Base-by-base conservation (phyloP, 768 basidiomycete species). In the Suillus brevipes region DNA sequence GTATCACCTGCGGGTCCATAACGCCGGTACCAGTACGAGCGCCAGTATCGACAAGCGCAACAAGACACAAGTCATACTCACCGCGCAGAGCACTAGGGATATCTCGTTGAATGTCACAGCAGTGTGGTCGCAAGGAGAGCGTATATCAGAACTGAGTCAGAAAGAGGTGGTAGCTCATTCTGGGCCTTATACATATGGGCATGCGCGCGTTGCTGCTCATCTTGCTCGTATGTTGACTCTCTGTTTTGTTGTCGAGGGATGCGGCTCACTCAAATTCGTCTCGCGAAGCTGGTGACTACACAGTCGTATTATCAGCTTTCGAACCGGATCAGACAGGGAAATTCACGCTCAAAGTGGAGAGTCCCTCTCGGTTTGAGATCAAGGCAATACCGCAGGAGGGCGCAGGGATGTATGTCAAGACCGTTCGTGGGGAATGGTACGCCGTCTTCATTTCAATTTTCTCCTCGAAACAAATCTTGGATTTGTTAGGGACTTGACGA, bases 351-450 rank as follows among this genome's bases (percentile, higher is more conserved):
- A 81, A 81, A 28, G 76, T 94, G 3, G 86, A 91, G 59, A 85
- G 89, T 63, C 84, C 87, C 1, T 73, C 75, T 64, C 82, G 85
- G 1, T 82, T 95, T 60, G 85, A 88, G 20, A 66, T 97, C 28
- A 79, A 78, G 58, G 68, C 85, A 0, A 89, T 97, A 28, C 87
- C 89, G 0, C 86, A 89, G 64, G 97, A 99, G 78, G 95, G 94
- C 0, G 93, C 95, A 0, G 96, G 95, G 0, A 93, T 97, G 94
- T 97, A 90, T 73, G 78, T 77, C 25, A 89, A 91, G 68, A 72
- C 81, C 0, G 69, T 90, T 2, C 83, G 79, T n/a, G 94, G 93
- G 4, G 77, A 81, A 45, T 99, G 96, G 96, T 92, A 66, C 60
- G 85, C 74, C 20, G 1, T 9, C 8, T 69, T 13, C 3, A 42